Percentiles rank a stretch among this genome's conserved stretches.
These are phyloP conservation scores for Penicillium sp. DNA, from an alignment of 2,329 filamentous ascomycete species.

Conservation along the genomic window DNA sequence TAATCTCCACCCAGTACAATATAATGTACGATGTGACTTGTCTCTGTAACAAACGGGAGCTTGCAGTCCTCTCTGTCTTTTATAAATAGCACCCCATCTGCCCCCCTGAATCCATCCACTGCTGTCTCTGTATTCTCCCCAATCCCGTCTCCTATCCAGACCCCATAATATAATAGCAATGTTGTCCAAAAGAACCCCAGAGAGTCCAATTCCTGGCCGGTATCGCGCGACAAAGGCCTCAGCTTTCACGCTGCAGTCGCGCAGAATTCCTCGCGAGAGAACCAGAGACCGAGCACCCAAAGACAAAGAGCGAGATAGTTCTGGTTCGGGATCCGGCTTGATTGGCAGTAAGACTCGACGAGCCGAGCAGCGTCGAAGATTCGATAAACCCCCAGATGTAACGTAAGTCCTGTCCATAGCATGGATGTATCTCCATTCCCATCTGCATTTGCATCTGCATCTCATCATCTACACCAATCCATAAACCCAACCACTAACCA, in stretches of 20 bases:
- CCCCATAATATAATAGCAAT: slow-evolving; percentile 5
- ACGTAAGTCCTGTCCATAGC: slow-evolving; percentile 30
- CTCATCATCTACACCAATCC: not conserved
- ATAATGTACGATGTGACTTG: not conserved
- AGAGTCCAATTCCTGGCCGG: slow-evolving; percentile 26
- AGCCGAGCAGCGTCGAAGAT: slow-evolving; percentile 29
- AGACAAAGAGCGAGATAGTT: not conserved
- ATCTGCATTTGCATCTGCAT: not conserved
- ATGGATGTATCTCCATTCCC: not conserved
- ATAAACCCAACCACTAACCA: slow-evolving; percentile 1
- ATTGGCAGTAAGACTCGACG: slow-evolving; percentile 23
- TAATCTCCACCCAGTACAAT: not conserved
- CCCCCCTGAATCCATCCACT: not conserved
- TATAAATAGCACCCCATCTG: slow-evolving; percentile 4
- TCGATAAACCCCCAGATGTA: slow-evolving; percentile 34
- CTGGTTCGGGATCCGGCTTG: slow-evolving; percentile 10
- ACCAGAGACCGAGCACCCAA: not conserved
- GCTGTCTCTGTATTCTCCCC: slow-evolving; percentile 1
- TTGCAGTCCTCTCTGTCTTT: not conserved
- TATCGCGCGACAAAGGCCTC: slow-evolving; percentile 44
- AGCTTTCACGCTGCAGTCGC: slow-evolving; percentile 20
- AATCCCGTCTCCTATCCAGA: not conserved
- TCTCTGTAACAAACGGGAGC: not conserved
- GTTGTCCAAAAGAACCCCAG: slow-evolving; percentile 10
- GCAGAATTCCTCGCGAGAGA: slow-evolving; percentile 35